phyloP scores from a whole-genome alignment of 345 rosid species.

The Lumnitzera littorea region DNA sequence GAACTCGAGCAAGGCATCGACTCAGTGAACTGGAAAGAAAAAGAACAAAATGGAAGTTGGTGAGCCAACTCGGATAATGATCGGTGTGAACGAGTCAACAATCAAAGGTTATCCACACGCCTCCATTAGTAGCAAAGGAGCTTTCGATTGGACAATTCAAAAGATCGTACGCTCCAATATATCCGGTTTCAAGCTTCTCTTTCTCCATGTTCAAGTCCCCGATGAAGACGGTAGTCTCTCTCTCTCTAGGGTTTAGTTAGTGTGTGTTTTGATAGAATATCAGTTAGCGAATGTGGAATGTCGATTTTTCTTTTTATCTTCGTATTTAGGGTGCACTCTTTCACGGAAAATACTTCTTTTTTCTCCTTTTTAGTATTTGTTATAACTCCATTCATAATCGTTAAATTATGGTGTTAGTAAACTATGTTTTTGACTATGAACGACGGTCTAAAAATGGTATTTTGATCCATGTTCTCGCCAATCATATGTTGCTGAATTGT shows the following conservation, averaged over 20 bases:
- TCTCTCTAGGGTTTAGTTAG: neutral
- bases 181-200: conserved; percentile 74
- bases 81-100: conserved; percentile 89
- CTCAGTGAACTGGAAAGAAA: neutral
- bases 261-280: neutral
- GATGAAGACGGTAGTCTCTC: conserved; percentile 75
- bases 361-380: neutral
- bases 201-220: conserved; percentile 93
- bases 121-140: conserved; percentile 88
- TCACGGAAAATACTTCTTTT: neutral
- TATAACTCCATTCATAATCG: too few relatives aligned
- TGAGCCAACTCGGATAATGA: conserved; percentile 68
- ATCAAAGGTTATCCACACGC: conserved; percentile 82
- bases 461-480: too few relatives aligned
- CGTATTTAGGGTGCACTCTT: too few relatives aligned
- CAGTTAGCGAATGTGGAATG: too few relatives aligned
- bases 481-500: too few relatives aligned
- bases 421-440: too few relatives aligned
- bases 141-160: conserved; percentile 84
- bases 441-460: too few relatives aligned
- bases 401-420: too few relatives aligned
- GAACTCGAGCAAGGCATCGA: too few relatives aligned
- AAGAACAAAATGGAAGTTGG: conserved; percentile 2
- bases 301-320: too few relatives aligned
- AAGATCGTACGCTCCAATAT: conserved; percentile 81